These are phyloP conservation scores for Glycine tomentella DNA, from an alignment of 306 rosid genomes.

Conservation along the genomic window DNA sequence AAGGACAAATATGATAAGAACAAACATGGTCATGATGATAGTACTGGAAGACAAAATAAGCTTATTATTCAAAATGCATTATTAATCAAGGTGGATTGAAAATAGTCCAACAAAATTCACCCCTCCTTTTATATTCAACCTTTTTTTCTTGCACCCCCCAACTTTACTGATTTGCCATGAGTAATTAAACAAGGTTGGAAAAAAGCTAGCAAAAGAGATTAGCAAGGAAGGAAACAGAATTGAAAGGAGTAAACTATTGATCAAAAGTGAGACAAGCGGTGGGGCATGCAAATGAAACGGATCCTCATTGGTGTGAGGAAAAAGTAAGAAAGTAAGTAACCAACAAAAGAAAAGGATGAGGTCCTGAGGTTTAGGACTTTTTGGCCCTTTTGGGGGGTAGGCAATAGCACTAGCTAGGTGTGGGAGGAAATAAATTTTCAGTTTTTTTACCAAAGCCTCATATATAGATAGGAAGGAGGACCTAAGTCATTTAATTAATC, in stretches of 20 bases:
- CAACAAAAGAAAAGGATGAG: slow-evolving; percentile 25
- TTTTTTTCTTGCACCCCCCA: neutral
- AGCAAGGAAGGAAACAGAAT: slow-evolving; percentile 27
- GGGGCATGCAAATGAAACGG: slow-evolving; percentile 19
- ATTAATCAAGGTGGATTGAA: neutral
- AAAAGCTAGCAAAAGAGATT: slow-evolving; percentile 11
- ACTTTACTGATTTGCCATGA: slow-evolving; percentile 37
- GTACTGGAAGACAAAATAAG: neutral
- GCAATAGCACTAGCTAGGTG: neutral
- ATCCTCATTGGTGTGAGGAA: slow-evolving; percentile 46
- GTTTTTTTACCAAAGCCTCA: neutral
- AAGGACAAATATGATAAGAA: no score
- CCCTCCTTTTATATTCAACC: no score
- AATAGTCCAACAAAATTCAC: slow-evolving; percentile 15
- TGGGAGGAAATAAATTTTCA: neutral
- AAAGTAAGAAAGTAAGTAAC: slow-evolving; percentile 30
- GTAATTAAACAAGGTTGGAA: slow-evolving; percentile 45
- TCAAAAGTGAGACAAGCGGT: slow-evolving; percentile 20
- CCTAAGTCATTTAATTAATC: neutral
- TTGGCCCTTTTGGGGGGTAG: slow-evolving; percentile 32
- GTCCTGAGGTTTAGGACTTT: slow-evolving; percentile 12
- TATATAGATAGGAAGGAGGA: slow-evolving; percentile 5
- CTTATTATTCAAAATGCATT: neutral
- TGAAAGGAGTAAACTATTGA: slow-evolving; percentile 7
- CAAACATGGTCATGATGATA: neutral